These are phyloP conservation scores for Pisolithus sp. DNA, from an alignment of 768 basidiomycete genomes.

Conservation along the genomic window DNA sequence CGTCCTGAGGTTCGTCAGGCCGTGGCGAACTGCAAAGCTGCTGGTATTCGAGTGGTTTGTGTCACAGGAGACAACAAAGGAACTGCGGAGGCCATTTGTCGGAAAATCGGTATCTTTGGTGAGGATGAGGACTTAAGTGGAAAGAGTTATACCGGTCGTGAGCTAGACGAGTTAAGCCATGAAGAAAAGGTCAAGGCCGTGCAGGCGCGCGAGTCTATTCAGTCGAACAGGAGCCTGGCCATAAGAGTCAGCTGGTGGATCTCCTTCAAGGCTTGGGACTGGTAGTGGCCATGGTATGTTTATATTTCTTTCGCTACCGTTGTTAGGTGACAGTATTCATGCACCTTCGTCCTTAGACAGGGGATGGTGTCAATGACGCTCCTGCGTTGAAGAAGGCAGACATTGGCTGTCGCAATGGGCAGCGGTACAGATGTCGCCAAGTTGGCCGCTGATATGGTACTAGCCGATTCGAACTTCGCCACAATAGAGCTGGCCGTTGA, in stretches of 20 bases:
- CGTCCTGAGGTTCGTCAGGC: slow-evolving; percentile 87
- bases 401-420: slow-evolving; percentile 98
- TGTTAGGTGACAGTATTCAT: slow-evolving; percentile 6
- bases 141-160: slow-evolving; percentile 92
- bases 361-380: slow-evolving; percentile 97
- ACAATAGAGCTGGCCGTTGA: slow-evolving; percentile 96
- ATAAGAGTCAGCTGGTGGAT: slow-evolving; percentile 94
- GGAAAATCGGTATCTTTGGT: slow-evolving; percentile 91
- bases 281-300: slow-evolving; percentile 88
- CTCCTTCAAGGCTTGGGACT: slow-evolving; percentile 84
- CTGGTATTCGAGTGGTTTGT: slow-evolving; percentile 93
- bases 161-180: slow-evolving; percentile 75
- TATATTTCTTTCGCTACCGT: slow-evolving; percentile 2
- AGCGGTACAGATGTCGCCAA: slow-evolving; percentile 98
- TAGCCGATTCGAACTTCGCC: slow-evolving; percentile 95
- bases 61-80: slow-evolving; percentile 98
- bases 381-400: slow-evolving; percentile 95
- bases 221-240: slow-evolving; percentile 89
- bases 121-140: slow-evolving; percentile 84
- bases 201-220: slow-evolving; percentile 82
- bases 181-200: slow-evolving; percentile 85
- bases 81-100: slow-evolving; percentile 95
- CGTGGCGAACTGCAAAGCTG: slow-evolving; percentile 83
- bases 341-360: slow-evolving; percentile 50
- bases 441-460: slow-evolving; percentile 96